Conservation (phyloP, 305 asterid species). For the Plantago coronopus region DNA sequence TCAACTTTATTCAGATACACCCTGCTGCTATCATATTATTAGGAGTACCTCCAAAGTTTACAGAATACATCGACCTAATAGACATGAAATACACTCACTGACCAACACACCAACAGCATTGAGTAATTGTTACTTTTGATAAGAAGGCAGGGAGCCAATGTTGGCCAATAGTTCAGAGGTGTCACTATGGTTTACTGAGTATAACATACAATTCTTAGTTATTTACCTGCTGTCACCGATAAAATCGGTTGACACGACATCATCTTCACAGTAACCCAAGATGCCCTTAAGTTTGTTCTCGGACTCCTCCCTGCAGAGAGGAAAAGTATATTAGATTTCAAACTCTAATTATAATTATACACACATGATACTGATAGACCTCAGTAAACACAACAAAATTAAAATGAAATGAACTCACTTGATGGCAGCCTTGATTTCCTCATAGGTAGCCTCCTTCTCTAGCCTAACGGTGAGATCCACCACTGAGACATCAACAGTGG, state of each 20-base stretch:
- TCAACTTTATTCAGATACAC: too few relatives aligned
- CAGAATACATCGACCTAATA: too few relatives aligned
- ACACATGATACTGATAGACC: background rate
- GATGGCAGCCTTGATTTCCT: constrained; percentile 45
- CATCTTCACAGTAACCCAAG: constrained; percentile 51
- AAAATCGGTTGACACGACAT: constrained; percentile 50
- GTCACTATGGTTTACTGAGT: too few relatives aligned
- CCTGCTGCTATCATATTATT: too few relatives aligned
- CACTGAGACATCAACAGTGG: constrained; percentile 49
- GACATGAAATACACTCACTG: too few relatives aligned
- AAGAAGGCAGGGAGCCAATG: too few relatives aligned
- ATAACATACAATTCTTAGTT: background rate
- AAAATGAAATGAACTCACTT: constrained; percentile 28
- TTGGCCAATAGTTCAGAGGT: too few relatives aligned
- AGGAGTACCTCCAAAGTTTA: too few relatives aligned
- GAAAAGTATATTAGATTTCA: background rate
- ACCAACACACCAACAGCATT: too few relatives aligned
- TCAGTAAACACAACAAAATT: background rate
- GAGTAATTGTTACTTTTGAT: too few relatives aligned
- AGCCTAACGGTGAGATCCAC: constrained; percentile 48
- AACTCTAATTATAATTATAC: background rate
- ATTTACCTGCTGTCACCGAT: constrained; percentile 48
- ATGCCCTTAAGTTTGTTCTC: constrained; percentile 49
- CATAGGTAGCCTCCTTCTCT: constrained; percentile 45
- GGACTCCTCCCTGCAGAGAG: constrained; percentile 37